Evolutionary conservation across 441 rosid genomes (phyloP).

Genomic region (Populus hybrid): DNA sequence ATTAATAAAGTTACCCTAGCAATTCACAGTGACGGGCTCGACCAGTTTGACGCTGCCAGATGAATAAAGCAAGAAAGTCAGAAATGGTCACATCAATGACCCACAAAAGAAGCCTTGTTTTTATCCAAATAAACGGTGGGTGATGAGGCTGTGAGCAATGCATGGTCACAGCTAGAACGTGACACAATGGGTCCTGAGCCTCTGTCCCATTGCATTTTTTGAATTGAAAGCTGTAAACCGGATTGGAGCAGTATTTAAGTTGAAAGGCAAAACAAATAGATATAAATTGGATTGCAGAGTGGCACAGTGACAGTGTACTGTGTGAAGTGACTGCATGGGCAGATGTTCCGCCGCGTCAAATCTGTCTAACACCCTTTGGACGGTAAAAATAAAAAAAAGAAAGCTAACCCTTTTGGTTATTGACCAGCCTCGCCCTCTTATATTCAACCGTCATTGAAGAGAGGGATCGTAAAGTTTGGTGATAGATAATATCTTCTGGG

Average conservation of each 20-base stretch:
- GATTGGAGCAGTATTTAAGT: constrained; percentile 28
- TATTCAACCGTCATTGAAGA: constrained; percentile 15
- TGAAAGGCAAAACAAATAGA: constrained; percentile 24
- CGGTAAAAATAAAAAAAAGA: constrained; percentile 23
- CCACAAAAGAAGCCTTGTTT: constrained; percentile 13
- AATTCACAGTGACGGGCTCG: too few species aligned
- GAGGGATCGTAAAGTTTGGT: background rate
- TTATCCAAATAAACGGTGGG: constrained; percentile 30
- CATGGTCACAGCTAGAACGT: constrained; percentile 24
- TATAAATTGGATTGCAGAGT: constrained; percentile 40
- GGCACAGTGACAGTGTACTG: constrained; percentile 37
- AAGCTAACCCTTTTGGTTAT: constrained; percentile 26
- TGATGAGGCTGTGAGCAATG: constrained; percentile 35
- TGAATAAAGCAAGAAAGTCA: constrained; percentile 22
- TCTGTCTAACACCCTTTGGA: constrained; percentile 37
- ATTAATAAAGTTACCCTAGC: too few species aligned
- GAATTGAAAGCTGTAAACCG: constrained; percentile 20
- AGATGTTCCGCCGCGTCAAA: constrained; percentile 44
- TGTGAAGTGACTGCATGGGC: constrained; percentile 22
- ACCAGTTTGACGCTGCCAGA: too few species aligned
- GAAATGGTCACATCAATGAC: constrained; percentile 35
- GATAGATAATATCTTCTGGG: constrained; percentile 12
- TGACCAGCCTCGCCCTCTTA: constrained; percentile 16
- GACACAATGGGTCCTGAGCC: background rate
- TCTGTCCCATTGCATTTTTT: background rate